phyloP scores from a whole-genome alignment of 1,284 basidiomycete species.

The Singerocomus inundabilis region DNA sequence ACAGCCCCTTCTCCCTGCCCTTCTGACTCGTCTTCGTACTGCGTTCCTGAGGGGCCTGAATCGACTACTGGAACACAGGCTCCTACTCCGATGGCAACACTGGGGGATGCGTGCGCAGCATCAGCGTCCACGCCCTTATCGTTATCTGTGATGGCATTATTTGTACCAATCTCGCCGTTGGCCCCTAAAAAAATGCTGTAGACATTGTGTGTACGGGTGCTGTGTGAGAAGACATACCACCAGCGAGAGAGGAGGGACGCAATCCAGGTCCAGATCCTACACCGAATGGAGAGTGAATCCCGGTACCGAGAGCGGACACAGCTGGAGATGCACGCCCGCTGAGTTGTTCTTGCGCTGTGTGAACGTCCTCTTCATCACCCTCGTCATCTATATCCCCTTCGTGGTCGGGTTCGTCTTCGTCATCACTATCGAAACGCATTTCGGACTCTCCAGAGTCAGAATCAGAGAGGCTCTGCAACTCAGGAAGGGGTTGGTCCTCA shows the following conservation, averaged over 20 bases:
- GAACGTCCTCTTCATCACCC: conserved; percentile 16
- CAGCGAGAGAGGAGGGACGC: conserved; percentile 6
- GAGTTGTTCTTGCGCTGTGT: conserved; percentile 21
- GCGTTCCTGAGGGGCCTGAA: conserved; percentile 2
- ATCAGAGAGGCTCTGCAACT: conserved; percentile 30
- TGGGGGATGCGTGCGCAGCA: conserved; percentile 6
- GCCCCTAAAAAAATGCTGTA: conserved; percentile 6
- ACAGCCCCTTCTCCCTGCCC: conserved; percentile 10
- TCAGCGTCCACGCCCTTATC: conserved; percentile 1
- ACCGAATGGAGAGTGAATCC: conserved; percentile 13
- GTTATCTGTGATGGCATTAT: conserved; percentile 6
- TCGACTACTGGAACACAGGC: background rate
- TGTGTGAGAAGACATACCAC: conserved; percentile 2
- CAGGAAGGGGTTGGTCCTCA: conserved; percentile 25
- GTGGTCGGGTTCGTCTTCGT: conserved; percentile 14
- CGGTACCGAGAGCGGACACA: conserved; percentile 23
- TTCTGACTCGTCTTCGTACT: conserved; percentile 3
- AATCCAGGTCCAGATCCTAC: conserved; percentile 3
- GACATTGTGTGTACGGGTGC: conserved; percentile 11
- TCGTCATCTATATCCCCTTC: conserved; percentile 12
- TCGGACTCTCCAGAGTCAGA: conserved; percentile 29
- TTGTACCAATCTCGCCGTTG: background rate
- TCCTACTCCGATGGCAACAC: conserved; percentile 4
- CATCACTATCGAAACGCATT: conserved; percentile 15
- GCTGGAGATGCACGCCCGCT: conserved; percentile 32